Conservation (phyloP, 2,329 filamentous ascomycete species). For the Mycosphaerella arachidis region DNA sequence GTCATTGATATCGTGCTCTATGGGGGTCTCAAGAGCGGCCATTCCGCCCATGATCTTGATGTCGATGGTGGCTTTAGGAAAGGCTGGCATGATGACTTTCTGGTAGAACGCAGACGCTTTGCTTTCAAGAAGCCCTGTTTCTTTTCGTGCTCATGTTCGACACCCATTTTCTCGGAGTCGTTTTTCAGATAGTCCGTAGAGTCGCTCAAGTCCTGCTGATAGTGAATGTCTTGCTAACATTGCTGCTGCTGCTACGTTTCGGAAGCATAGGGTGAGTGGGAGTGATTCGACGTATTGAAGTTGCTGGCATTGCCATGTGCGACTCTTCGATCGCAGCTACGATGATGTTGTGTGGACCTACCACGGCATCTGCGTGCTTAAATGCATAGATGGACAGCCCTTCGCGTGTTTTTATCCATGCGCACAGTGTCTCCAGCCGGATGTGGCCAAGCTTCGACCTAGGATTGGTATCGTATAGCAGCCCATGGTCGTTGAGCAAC, state of each 20-base stretch:
- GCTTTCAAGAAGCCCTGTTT: slow-evolving; percentile 13
- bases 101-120: slow-evolving; percentile 22
- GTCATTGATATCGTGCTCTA: slow-evolving; percentile 29
- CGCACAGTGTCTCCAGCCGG: not conserved
- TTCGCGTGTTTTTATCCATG: not conserved
- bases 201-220: slow-evolving; percentile 9
- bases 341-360: not conserved
- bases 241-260: slow-evolving; percentile 14
- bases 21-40: slow-evolving; percentile 21
- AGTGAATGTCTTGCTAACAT: slow-evolving; percentile 16
- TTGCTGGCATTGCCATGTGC: not conserved
- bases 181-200: slow-evolving; percentile 10
- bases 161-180: slow-evolving; percentile 12
- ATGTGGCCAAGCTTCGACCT: slow-evolving; percentile 3
- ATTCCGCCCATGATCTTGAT: slow-evolving; percentile 28
- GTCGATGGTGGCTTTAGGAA: slow-evolving; percentile 28
- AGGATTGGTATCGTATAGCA: not conserved
- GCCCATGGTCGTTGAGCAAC: not conserved
- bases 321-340: not conserved
- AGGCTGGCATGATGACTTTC: slow-evolving; percentile 23
- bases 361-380: not conserved
- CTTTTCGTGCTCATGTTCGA: slow-evolving; percentile 8
- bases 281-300: not conserved
- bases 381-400: not conserved
- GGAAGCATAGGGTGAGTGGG: not conserved